Conservation (phyloP, 2,329 filamentous ascomycete genomes). For the Diplodia intermedia region DNA sequence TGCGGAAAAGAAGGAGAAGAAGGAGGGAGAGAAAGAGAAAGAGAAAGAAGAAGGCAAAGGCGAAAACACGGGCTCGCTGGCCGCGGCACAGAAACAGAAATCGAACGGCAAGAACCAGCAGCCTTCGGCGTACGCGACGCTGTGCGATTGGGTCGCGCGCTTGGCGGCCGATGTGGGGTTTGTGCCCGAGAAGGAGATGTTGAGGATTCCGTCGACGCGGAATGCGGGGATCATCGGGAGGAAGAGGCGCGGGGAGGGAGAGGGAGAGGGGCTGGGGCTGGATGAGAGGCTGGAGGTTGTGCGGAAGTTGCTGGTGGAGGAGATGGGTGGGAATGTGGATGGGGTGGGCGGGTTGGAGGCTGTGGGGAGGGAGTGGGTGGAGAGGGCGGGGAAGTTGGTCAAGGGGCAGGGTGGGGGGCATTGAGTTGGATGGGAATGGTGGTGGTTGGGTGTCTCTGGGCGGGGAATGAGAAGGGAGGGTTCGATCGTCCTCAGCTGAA, state of each 20-base stretch:
- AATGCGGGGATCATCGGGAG: conserved; percentile 84
- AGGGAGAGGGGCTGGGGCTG: conserved; percentile 38
- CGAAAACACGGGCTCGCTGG: conserved; percentile 39
- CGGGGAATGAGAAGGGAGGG: no score
- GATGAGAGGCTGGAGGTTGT: conserved; percentile 67
- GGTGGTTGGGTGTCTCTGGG: no score
- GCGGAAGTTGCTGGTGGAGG: conserved; percentile 65
- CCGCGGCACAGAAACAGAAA: conserved; percentile 14
- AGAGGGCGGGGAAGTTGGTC: conserved; percentile 57
- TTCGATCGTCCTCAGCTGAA: no score
- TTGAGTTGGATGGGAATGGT: conserved; percentile 37
- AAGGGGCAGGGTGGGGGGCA: conserved; percentile 55
- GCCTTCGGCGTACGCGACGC: conserved; percentile 78
- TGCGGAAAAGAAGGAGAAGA: background rate
- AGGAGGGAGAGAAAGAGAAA: background rate
- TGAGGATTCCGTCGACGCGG: conserved; percentile 90
- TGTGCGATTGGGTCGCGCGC: conserved; percentile 77
- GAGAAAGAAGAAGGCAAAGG: background rate
- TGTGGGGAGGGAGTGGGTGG: conserved; percentile 60
- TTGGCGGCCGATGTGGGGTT: conserved; percentile 78
- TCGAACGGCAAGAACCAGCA: conserved; percentile 40
- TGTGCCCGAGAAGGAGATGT: conserved; percentile 78
- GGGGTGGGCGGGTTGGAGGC: conserved; percentile 52
- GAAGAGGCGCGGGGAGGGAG: conserved; percentile 33
- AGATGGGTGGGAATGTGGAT: conserved; percentile 42